Evolutionary conservation across 73 alveolate genomes (phyloP).

Genomic region (Durusdinium trenchii): DNA sequence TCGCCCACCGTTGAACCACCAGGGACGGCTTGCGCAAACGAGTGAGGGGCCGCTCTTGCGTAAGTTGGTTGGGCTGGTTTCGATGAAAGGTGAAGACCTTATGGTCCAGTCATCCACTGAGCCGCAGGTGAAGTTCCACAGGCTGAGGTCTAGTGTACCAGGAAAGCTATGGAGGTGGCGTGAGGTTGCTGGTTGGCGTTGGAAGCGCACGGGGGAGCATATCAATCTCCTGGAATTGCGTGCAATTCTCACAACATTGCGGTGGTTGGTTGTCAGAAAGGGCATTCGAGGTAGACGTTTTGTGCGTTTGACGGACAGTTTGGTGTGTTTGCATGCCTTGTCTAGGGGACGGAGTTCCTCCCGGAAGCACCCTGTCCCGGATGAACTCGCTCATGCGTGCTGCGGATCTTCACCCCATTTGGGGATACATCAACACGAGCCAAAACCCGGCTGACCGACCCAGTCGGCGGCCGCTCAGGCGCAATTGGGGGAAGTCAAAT

Average conservation of each 20-base stretch:
- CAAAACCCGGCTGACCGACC: too few species aligned
- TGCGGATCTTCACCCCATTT: too few species aligned
- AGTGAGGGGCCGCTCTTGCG: neutral
- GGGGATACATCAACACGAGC: too few species aligned
- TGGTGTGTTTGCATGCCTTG: constrained; percentile 18
- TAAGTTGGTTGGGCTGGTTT: neutral
- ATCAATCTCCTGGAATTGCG: neutral
- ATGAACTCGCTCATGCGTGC: too few species aligned
- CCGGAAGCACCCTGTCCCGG: too few species aligned
- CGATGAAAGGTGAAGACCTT: constrained; percentile 3
- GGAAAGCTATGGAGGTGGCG: neutral
- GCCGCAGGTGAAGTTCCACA: neutral
- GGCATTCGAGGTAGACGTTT: neutral
- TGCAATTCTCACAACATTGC: neutral
- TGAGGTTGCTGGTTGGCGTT: neutral
- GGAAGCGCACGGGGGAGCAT: neutral
- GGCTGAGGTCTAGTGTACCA: neutral
- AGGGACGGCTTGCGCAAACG: too few species aligned
- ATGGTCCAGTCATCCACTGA: neutral
- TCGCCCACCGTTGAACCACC: neutral
- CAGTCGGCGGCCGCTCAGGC: too few species aligned
- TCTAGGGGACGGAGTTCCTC: neutral
- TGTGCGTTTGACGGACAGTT: neutral
- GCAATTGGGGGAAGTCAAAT: too few species aligned
- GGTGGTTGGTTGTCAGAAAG: neutral